Conservation (phyloP, 108 stramenopile genomes). For the Epipyxis sp. region DNA sequence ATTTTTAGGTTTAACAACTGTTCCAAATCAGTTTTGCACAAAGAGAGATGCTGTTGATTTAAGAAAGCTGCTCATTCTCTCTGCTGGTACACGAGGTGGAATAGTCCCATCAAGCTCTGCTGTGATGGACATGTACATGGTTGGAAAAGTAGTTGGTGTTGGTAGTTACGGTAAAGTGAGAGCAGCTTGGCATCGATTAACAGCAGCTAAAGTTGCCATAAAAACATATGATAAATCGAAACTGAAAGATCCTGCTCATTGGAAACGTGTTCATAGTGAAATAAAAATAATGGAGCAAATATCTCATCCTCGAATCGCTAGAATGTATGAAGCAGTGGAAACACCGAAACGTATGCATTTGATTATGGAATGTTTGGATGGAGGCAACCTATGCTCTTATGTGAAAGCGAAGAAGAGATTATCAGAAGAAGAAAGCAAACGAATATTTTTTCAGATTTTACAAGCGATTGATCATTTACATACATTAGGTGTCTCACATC, state of each 20-base stretch:
- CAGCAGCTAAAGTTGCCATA: constrained; percentile 57
- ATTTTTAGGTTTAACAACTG: background rate
- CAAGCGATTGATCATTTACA: constrained; percentile 58
- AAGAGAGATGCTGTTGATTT: constrained; percentile 16
- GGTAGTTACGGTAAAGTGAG: constrained; percentile 35
- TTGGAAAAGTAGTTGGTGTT: constrained; percentile 30
- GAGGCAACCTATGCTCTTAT: constrained; percentile 63
- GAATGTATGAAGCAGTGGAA: constrained; percentile 47
- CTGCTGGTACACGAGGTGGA: background rate
- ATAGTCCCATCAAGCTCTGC: constrained; percentile 22
- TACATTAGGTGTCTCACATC: constrained; percentile 53
- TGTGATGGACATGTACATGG: constrained; percentile 35
- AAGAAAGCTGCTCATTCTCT: background rate
- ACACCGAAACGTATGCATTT: constrained; percentile 54
- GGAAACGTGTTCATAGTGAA: constrained; percentile 61
- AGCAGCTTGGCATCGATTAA: constrained; percentile 60
- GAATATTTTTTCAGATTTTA: constrained; percentile 49
- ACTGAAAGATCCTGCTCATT: constrained; percentile 59
- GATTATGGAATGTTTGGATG: constrained; percentile 57
- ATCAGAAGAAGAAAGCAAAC: constrained; percentile 49
- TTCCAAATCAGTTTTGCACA: constrained; percentile 33
- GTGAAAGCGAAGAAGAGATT: constrained; percentile 55
- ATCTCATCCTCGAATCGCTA: constrained; percentile 45
- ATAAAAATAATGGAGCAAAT: constrained; percentile 58
- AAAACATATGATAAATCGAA: constrained; percentile 65